Conservation (phyloP, 441 rosid species). For the Gossypium gossypioides region DNA sequence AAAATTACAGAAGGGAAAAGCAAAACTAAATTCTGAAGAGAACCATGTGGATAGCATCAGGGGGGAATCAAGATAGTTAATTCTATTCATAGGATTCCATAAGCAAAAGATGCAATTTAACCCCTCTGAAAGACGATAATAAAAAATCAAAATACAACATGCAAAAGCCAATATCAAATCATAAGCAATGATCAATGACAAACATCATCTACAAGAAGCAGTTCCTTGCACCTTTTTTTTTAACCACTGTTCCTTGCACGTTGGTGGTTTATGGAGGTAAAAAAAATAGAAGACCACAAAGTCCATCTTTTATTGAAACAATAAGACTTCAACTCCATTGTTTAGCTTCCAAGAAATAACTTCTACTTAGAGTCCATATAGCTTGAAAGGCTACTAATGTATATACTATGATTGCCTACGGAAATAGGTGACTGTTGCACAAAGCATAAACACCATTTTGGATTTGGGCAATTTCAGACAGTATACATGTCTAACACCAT, state of each 20-base stretch:
- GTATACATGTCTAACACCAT: background rate
- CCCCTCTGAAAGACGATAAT: background rate
- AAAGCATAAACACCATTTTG: background rate
- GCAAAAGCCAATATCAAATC: background rate
- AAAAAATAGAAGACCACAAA: background rate
- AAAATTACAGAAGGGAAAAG: background rate
- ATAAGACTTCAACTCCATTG: background rate
- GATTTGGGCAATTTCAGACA: slow-evolving; percentile 1
- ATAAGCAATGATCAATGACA: background rate
- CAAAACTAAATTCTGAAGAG: background rate
- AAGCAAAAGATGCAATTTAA: background rate
- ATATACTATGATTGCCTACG: background rate
- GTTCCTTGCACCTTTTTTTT: background rate
- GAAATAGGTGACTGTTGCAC: background rate
- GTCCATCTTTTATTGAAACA: background rate
- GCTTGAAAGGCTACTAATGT: background rate
- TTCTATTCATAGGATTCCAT: background rate
- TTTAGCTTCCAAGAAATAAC: background rate
- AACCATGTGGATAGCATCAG: background rate
- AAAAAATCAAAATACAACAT: background rate
- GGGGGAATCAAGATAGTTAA: background rate
- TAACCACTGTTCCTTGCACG: too few relatives aligned
- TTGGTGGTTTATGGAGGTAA: background rate
- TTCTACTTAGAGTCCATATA: background rate
- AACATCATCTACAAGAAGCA: background rate